Percentiles rank a stretch among this genome's conserved stretches.
These are phyloP conservation scores for Macadamia tetraphylla DNA, from an alignment of 164 flowering plant species.

Conservation along the genomic window DNA sequence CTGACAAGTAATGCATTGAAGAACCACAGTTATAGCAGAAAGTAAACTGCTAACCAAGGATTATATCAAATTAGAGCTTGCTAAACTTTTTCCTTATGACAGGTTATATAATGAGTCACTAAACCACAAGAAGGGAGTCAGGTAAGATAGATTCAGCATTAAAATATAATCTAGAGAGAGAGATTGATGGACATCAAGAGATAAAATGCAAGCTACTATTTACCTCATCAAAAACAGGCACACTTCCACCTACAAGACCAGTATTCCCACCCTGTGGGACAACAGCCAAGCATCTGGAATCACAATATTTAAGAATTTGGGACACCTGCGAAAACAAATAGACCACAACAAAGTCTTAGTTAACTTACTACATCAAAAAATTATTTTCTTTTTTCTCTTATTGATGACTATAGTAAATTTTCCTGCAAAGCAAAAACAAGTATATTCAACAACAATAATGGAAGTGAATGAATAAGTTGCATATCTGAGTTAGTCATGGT, in stretches of 20 bases:
- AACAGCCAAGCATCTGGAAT: conserved; percentile 81
- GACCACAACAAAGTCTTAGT: not conserved
- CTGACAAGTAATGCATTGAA: no score
- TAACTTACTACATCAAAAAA: not conserved
- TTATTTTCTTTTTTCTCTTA: no score
- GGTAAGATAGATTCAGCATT: no score
- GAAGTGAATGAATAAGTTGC: not conserved
- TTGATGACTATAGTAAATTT: not conserved
- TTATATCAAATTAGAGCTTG: no score
- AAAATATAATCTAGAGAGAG: no score
- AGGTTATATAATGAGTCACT: no score
- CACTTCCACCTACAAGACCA: conserved; percentile 98
- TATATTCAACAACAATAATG: conserved; percentile 7
- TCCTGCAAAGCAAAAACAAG: not conserved
- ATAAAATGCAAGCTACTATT: conserved; percentile 1
- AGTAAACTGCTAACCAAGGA: no score
- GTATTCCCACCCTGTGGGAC: conserved; percentile 99
- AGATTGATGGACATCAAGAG: not conserved
- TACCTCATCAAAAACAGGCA: conserved; percentile 99
- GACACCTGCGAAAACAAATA: conserved; percentile 52
- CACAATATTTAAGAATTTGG: conserved; percentile 72
- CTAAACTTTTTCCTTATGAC: no score
- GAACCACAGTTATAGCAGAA: no score
- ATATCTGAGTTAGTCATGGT: not conserved
- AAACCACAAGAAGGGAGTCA: no score